Evolutionary conservation across 495 filamentous ascomycete species (phyloP), one percentile per base, ranked within the genome.

Genomic region (Thermothielavioides terrestris): DNA sequence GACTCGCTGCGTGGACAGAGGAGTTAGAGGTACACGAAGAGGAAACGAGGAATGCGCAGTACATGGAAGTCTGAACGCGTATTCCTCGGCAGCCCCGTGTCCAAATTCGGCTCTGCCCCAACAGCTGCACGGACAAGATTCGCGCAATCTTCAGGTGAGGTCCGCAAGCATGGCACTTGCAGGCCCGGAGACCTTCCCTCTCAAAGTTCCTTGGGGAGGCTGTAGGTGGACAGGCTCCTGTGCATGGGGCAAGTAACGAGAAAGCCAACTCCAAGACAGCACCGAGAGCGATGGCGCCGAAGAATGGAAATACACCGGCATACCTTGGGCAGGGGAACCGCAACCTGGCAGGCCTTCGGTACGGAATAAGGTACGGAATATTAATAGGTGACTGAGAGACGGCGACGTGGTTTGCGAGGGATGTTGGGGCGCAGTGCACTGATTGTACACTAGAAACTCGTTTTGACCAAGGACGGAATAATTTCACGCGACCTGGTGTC

Each of bases 401-500:
- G 15, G 46, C 46, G 50, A 46, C 25, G 50, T 15, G 35, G 43
- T 14, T 21, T 32, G 9, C 37, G 36, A 20, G 37, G 8, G 28
- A 18, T 31, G 20, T n/a, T 49, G 35, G 46, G 25, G n/a, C n/a
- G n/a, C n/a, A n/a, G 34, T 31, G 20, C 49, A 43, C 1, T 31
- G 27, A 21, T 43, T 18, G 10, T 15, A 12, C 4, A 2, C n/a
- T n/a, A 12, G 31, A 12, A 5, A 12, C n/a, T 30, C 6, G 27
- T 10, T 11, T 45, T 34, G 20, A 20, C 41, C 42, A 14, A 25
- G 42, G 42, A 40, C 37, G 43, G 48, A 46, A 47, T 21, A 40
- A 21, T 52, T 56, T 45, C 52, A 48, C 46, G 52, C 45, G 52
- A 49, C 44, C 52, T 49, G 34, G 39, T 28, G 50, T 21, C 28